Percentiles rank a stretch among this genome's conserved stretches.
Conservation (phyloP, 495 filamentous ascomycete genomes). For the Filosporella fistucella region DNA sequence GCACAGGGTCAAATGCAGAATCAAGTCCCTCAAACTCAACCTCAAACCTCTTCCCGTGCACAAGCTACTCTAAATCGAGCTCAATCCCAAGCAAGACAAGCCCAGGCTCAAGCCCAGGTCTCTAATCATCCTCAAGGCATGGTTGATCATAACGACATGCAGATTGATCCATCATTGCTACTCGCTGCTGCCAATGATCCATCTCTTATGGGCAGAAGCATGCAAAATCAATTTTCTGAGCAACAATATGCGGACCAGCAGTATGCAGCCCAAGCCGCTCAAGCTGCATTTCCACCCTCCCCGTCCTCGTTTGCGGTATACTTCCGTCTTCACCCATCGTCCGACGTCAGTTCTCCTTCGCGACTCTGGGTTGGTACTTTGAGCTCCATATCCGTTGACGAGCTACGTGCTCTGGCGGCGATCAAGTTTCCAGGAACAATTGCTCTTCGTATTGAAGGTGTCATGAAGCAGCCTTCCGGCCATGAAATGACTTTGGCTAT, state of each 20-base stretch:
- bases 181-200: conserved; percentile 29
- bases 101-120: conserved; percentile 9
- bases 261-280: conserved; percentile 30
- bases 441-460: conserved; percentile 58
- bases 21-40: conserved; percentile 3
- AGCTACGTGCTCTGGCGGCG: conserved; percentile 49
- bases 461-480: conserved; percentile 55
- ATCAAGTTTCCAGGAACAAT: conserved; percentile 49
- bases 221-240: conserved; percentile 45
- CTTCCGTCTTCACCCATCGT: conserved; percentile 57
- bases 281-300: conserved; percentile 27
- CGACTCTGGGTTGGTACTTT: conserved; percentile 63
- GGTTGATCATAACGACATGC: conserved; percentile 49
- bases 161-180: conserved; percentile 58
- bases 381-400: conserved; percentile 45
- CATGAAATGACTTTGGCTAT: conserved; percentile 54
- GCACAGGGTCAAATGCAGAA: conserved; percentile 22
- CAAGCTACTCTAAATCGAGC: conserved; percentile 14
- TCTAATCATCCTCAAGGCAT: conserved; percentile 40
- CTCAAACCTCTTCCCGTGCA: conserved; percentile 26
- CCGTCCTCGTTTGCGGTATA: conserved; percentile 50
- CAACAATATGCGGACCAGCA: conserved; percentile 37
- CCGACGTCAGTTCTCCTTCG: conserved; percentile 37
- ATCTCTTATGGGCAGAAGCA: conserved; percentile 19
- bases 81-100: conserved; percentile 7